Evolutionary conservation across 2,329 filamentous ascomycete species (phyloP), one percentile per base, ranked within the genome.

Genomic region (Ophiognomonia clavigignenti-juglandacearum): DNA sequence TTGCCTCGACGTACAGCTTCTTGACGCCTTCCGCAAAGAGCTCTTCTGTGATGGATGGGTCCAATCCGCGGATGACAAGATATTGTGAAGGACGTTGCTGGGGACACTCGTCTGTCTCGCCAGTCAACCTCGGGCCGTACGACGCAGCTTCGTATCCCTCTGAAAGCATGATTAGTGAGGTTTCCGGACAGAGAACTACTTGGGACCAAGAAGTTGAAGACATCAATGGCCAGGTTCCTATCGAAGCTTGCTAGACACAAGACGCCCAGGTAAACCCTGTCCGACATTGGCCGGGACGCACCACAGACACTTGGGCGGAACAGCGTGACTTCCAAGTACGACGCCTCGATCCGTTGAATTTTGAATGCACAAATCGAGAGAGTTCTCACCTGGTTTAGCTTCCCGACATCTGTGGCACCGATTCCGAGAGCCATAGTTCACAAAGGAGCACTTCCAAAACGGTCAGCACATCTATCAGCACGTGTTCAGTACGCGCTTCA

Each of bases 21-120:
- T 81, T 79, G 41, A 89, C 79, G 20, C 87, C 88, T 47, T 80
- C 82, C 1, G 83, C 84, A 9, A 95, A 71, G 39, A 86, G 70
- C 46, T 86, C 80, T 63, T 92, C 88, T 6, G 76, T 85, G 6
- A 88, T 80, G 13, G 84, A 83, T 1, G 78, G 67, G 26, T 88
- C 81, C 6, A 95, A 68, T 7, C 83, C 83, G 50, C 86, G 82
- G 20, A 93, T 72, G 4, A 93, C 78, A 18, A 93, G 68, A 54
- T 91, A 89, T 55, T 90, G 87, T 1, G 86, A 89, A 1, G 83
- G 78, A 0, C 75, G 64, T 48, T 83, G 61, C 45, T 71, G 62
- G 39, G 67, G 64, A 43, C 64, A 66, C 51, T 70, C 67, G 45
- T 72, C 68, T 19, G 67, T 69, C 54, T 70, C 68, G 43, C 69